Base-by-base conservation (phyloP, 1,284 basidiomycete species). In the Cutaneotrichosporon curvatum region DNA sequence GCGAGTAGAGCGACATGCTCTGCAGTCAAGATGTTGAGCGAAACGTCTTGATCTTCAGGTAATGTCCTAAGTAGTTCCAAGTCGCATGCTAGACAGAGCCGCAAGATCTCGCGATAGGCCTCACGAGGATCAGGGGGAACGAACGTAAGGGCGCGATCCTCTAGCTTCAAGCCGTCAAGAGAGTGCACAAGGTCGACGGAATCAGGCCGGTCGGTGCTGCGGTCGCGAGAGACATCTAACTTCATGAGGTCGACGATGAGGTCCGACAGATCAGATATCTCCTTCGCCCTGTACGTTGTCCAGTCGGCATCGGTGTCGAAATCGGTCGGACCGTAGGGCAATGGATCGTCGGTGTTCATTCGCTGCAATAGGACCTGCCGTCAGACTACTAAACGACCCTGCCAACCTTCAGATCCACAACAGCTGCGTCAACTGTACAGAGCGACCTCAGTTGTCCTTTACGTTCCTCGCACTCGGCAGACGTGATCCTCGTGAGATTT, bases 11-110 rank as follows among this genome's bases (percentile, higher is more conserved):
- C 84, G 37, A 87, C 76, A 65, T 97, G 90, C 15, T 78, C 65
- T 1, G 79, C 63, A 0, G 88, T 89, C n/a, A 99, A 73, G 47
- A 99, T 97, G 10, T 87, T 87, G 25, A 98, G 74, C 1, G 90
- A 89, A 4, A 99, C 94, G 72, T 98, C 91, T 58, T 97, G 89
- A 59, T 91, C 87, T 58, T 96, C 94, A 28, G 90, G 85, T 30
- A 96, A 82, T 37, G 85, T 83, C 49, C 85, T 77, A 83, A 98
- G 91, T 31, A 83, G 80, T 62, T 92, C 87, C 41, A 98, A 75
- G 68, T 99, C 95, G 36, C 79, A 78, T 30, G 85, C 78, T 37
- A 99, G 79, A 63, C 91, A 94, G 43, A 81, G 75, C 60, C 87
- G 84, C 21, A 97, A 77, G 4, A 97, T 77, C 8, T 85, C 79